Conservation (phyloP, 371 early-diverging fungal species). For the Syncephalastrum monosporum region DNA sequence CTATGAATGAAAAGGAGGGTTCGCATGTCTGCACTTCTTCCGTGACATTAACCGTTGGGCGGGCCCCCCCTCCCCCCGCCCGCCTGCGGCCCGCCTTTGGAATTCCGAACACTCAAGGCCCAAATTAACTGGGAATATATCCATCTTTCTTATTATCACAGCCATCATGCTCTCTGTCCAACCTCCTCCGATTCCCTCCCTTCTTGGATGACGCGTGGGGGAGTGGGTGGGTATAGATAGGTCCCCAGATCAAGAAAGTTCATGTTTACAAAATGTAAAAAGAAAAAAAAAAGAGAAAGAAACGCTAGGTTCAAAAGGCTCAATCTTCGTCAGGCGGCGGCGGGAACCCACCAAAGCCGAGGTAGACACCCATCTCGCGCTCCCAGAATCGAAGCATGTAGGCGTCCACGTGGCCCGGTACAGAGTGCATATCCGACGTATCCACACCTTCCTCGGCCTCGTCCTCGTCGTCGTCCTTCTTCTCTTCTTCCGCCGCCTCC, state of each 20-base stretch:
- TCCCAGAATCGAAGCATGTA: slow-evolving; percentile 72
- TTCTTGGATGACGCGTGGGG: no score
- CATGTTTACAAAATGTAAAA: neutral
- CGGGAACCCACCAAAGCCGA: slow-evolving; percentile 62
- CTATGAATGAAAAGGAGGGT: slow-evolving; percentile 41
- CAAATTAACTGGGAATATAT: neutral
- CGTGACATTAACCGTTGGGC: no score
- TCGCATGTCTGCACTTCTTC: slow-evolving; percentile 4
- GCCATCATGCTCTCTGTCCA: no score
- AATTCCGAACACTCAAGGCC: no score
- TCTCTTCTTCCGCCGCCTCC: slow-evolving; percentile 12
- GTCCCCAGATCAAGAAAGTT: neutral
- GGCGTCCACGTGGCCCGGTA: slow-evolving; percentile 68
- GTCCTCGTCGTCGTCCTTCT: slow-evolving; percentile 15
- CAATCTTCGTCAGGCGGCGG: slow-evolving; percentile 11
- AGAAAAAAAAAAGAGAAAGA: neutral
- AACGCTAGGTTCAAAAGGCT: neutral
- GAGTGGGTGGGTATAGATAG: no score
- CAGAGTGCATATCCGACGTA: slow-evolving; percentile 35
- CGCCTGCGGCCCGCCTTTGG: neutral
- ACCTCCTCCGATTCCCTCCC: no score
- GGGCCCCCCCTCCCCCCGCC: no score
- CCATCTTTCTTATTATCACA: no score
- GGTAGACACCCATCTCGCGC: slow-evolving; percentile 53
- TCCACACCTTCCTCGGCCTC: slow-evolving; percentile 16